Evolutionary conservation across 2,329 filamentous ascomycete genomes (phyloP).

Genomic region (Alternaria metachromatica): DNA sequence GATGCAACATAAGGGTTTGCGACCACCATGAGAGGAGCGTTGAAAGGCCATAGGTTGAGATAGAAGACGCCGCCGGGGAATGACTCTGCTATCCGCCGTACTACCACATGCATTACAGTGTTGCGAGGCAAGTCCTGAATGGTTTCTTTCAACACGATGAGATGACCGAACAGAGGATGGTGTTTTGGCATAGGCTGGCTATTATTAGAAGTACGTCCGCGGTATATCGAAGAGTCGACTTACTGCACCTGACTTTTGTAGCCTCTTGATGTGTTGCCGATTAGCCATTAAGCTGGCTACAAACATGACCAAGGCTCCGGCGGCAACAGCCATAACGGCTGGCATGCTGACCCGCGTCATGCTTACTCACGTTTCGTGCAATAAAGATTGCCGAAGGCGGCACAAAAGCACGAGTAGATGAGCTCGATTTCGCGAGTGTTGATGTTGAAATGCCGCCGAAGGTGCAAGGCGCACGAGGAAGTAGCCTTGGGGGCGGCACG

Average conservation of each 20-base stretch:
- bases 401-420: neutral
- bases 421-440: neutral
- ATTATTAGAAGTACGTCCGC: neutral
- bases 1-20: slow-evolving; percentile 11
- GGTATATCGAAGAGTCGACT: neutral
- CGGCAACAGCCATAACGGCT: slow-evolving; percentile 3
- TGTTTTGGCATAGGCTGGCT: slow-evolving; percentile 20
- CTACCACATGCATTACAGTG: slow-evolving; percentile 9
- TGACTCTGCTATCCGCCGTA: slow-evolving; percentile 32
- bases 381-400: neutral
- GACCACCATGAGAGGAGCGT: slow-evolving; percentile 12
- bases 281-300: slow-evolving; percentile 4
- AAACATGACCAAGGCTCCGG: slow-evolving; percentile 4
- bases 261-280: slow-evolving; percentile 5
- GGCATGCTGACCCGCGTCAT: slow-evolving; percentile 8
- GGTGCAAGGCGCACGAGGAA: neutral
- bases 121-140: slow-evolving; percentile 12
- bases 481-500: neutral
- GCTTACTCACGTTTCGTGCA: neutral
- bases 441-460: neutral
- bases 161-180: slow-evolving; percentile 19
- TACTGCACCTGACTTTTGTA: slow-evolving; percentile 5
- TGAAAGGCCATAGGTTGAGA: slow-evolving; percentile 28
- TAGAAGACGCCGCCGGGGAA: slow-evolving; percentile 20
- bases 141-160: slow-evolving; percentile 14